phyloP scores from a whole-genome alignment of 208 protist species.

The Herpetomonas samuelpessoai region DNA sequence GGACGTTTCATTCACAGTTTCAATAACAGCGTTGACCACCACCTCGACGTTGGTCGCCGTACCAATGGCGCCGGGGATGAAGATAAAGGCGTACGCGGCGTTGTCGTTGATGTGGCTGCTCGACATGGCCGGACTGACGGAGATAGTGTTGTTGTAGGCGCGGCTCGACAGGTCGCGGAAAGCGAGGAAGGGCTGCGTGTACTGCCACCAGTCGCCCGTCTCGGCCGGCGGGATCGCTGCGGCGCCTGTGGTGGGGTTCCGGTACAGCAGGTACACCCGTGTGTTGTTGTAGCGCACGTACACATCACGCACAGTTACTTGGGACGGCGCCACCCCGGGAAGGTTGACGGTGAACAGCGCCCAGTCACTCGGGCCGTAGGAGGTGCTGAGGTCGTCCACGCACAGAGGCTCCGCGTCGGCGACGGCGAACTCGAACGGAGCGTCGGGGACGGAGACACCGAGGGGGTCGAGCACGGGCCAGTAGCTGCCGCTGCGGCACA shows the following conservation, averaged over 20 bases:
- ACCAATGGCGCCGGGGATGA: conserved; percentile 67
- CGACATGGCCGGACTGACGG: conserved; percentile 26
- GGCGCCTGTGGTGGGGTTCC: conserved; percentile 43
- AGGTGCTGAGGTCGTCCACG: conserved; percentile 64
- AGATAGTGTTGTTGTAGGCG: conserved; percentile 44
- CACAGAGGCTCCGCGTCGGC: conserved; percentile 34
- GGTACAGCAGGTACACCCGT: conserved; percentile 58
- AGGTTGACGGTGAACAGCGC: conserved; percentile 64
- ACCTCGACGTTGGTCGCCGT: conserved; percentile 55
- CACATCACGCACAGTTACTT: conserved; percentile 45
- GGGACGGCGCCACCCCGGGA: conserved; percentile 28
- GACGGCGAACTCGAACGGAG: conserved; percentile 53
- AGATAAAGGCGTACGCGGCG: conserved; percentile 63
- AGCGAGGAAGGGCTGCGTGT: conserved; percentile 66
- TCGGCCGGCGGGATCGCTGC: conserved; percentile 21
- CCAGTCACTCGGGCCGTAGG: conserved; percentile 82
- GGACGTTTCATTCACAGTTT: conserved; percentile 19
- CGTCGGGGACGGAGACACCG: conserved; percentile 56
- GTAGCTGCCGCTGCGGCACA: conserved; percentile 73
- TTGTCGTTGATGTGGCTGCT: conserved; percentile 17
- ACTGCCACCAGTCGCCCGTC: conserved; percentile 64
- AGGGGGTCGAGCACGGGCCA: conserved; percentile 82
- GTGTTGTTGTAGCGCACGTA: conserved; percentile 42
- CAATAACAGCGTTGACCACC: conserved; percentile 46
- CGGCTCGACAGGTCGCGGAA: conserved; percentile 58